Evolutionary conservation across 2,329 filamentous ascomycete genomes (phyloP), one percentile per base, ranked within the genome.

Genomic region (Fusarium brevicatenulatum): DNA sequence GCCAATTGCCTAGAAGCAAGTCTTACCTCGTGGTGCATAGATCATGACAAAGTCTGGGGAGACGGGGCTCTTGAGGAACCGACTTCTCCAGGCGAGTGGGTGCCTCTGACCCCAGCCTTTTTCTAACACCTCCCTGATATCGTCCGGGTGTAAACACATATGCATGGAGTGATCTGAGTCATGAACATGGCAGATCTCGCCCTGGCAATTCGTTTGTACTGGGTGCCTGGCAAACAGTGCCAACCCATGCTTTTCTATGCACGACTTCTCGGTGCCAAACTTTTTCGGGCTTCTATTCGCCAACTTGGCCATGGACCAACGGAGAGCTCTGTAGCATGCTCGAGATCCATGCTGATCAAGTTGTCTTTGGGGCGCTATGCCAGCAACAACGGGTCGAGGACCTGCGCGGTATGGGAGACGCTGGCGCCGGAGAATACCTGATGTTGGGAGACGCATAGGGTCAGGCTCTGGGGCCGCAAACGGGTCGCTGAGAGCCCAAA

Each of bases 131-230:
- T 91, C 85, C 75, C 86, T 89, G 57, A 92, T 93, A 78, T 97
- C 94, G 46, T 91, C 88, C 0, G 93, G 93, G 78, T 96, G 93
- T 58, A 97, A 86, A 54, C 90, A 93, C 83, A 96, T 85, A 81
- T 97, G 94, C 87, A 96, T 85, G 7, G 90, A 92, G 68, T 92
- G 89, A 73, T 96, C 94, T 30, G 87, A 91, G 54, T 91, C 89
- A 81, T 97, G 94, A 16, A 94, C 89, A 80, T 97, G 94, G 76
- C 90, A 92, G 47, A 97, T 88, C 82, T 97, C 94, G n/a, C 93
- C 93, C 74, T 91, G 89, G 75, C 92, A 94, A 16, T 90, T 93
- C 36, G 89, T 88, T 78, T 92, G 92, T 70, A 92, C 85, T 1
- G 91, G 91, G 56, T 88, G 85, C 6, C 83, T 85, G 2, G 92